phyloP scores from a whole-genome alignment of 495 filamentous ascomycete genomes.

The Penicillium mononematosum region DNA sequence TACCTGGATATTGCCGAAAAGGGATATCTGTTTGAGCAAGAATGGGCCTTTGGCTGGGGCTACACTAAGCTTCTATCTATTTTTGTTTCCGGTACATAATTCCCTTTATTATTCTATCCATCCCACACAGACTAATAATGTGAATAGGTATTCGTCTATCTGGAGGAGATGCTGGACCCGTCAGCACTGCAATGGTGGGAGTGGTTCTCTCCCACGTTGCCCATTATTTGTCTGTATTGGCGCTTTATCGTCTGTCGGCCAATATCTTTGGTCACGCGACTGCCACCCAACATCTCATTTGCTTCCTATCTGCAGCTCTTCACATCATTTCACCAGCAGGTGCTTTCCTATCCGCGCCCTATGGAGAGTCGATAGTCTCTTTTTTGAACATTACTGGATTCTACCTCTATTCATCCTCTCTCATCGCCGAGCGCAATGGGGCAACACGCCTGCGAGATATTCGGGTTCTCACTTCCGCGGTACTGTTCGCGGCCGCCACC shows the following conservation, averaged over 20 bases:
- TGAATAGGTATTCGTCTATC: conserved; percentile 27
- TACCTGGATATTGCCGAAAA: conserved; percentile 65
- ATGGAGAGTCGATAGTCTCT: conserved; percentile 76
- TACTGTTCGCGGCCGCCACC: conserved; percentile 70
- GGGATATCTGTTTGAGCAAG: conserved; percentile 87
- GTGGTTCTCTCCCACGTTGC: conserved; percentile 64
- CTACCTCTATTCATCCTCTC: conserved; percentile 64
- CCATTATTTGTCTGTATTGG: conserved; percentile 73
- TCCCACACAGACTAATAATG: conserved; percentile 7
- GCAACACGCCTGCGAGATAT: conserved; percentile 36
- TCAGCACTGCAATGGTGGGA: conserved; percentile 49
- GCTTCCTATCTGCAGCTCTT: conserved; percentile 66
- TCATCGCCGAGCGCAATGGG: conserved; percentile 33
- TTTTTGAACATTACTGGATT: conserved; percentile 73
- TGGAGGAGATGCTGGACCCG: conserved; percentile 25
- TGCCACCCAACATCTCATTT: conserved; percentile 41
- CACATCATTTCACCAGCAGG: conserved; percentile 86
- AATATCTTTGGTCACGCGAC: conserved; percentile 35
- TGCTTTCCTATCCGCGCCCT: conserved; percentile 85
- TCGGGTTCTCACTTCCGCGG: conserved; percentile 57
- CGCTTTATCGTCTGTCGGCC: conserved; percentile 59
- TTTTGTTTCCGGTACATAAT: conserved; percentile 47
- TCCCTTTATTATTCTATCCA: neutral
- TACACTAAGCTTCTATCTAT: conserved; percentile 54
- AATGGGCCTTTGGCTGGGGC: conserved; percentile 88